phyloP scores from a whole-genome alignment of 2,329 filamentous ascomycete genomes.

The Ceratocystis alfenasii region DNA sequence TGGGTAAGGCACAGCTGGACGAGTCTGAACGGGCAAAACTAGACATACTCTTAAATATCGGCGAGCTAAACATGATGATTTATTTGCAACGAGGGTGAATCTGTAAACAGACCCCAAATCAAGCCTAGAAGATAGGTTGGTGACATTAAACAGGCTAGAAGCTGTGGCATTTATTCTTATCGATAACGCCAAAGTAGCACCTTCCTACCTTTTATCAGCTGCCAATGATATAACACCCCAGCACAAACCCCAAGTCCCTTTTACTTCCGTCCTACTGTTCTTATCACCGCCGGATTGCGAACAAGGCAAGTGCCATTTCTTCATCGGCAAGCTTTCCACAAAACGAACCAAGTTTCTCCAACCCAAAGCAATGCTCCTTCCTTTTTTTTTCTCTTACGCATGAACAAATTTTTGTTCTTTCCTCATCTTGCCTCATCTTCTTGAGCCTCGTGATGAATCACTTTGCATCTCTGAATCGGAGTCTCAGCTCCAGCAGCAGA shows the following conservation, averaged over 20 bases:
- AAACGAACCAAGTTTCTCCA: not conserved
- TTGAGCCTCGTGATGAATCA: not conserved
- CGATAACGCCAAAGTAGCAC: not conserved
- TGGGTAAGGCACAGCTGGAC: too few relatives aligned
- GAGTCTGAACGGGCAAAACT: not conserved
- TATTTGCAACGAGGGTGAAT: not conserved
- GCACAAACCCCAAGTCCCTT: conserved; percentile 6
- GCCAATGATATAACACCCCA: not conserved
- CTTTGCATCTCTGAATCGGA: not conserved
- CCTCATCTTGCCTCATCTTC: not conserved
- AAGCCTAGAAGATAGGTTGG: not conserved
- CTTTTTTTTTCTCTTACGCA: not conserved
- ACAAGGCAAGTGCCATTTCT: not conserved
- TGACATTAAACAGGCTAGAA: conserved; percentile 13
- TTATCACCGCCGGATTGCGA: conserved; percentile 17
- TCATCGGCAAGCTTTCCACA: not conserved
- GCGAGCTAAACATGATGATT: conserved; percentile 22
- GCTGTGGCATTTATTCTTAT: conserved; percentile 9
- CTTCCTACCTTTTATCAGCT: not conserved
- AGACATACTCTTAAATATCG: conserved; percentile 23
- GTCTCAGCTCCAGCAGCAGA: not conserved
- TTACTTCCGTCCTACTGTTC: not conserved
- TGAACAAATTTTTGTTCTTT: not conserved
- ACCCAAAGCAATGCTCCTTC: not conserved
- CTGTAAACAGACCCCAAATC: not conserved